Base-by-base conservation (phyloP, 805 yeast genomes). In the Ogataea nitratoaversa region DNA sequence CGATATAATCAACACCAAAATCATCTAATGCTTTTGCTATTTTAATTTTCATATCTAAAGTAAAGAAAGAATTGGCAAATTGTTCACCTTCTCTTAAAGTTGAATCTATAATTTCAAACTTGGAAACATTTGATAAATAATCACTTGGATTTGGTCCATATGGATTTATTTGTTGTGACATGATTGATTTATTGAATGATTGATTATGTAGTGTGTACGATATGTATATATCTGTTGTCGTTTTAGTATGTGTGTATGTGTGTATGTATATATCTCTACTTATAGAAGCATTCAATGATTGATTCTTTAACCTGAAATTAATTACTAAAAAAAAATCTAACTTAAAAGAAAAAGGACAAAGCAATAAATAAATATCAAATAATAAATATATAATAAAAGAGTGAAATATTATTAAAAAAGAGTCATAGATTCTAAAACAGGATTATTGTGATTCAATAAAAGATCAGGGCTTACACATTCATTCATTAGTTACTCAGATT, bases 51-150 rank as follows among this genome's bases (percentile, higher is more conserved):
- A 66, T 74, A 41, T 76, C 80, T 32, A 78, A 65, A 36, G 72
- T 67, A 65, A 76, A 76, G 49, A 76, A 76, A n/a, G 82, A 74
- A 50, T 76, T 76, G 52, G 82, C 81, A 49, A 76, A 76, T 57
- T 76, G 82, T 58, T 76, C 82, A 54, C 82, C 82, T 57, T 76
- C 82, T 71, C 82, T 73, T 41, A 76, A 65, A 18, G 82, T 76
- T 22, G 79, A 71, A 53, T 76, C 82, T 43, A 76, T 76, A 30
- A 76, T 59, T 59, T 76, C 70, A 56, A 76, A 76, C 52, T 67
- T 67, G 46, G 65, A 62, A 20, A 76, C 81, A 49, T 76, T 76
- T 27, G 81, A 76, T 47, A 76, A 62, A 47, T 62, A 74, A 60
- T 76, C 81, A 44, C 76, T 65, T 18, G 82, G 82, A 49, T 76